phyloP scores from a whole-genome alignment of 2,329 filamentous ascomycete species.

The Aureobasidium uvarum region DNA sequence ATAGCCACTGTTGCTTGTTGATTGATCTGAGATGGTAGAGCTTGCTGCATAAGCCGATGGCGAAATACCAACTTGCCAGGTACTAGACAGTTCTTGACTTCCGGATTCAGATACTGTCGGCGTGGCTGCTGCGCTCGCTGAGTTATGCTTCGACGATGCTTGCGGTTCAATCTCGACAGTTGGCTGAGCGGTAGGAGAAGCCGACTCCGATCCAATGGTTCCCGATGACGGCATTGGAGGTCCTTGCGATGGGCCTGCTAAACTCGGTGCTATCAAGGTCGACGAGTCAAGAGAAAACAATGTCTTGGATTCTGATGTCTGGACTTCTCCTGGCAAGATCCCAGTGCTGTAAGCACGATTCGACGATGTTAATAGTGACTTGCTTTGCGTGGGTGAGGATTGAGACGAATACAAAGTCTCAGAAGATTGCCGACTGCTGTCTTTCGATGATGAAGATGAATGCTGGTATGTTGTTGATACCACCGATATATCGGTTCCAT shows the following conservation, averaged over 20 bases:
- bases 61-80: slow-evolving; percentile 19
- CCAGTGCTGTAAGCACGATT: neutral
- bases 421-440: neutral
- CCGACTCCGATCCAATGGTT: neutral
- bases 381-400: neutral
- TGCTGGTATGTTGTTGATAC: neutral
- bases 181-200: neutral
- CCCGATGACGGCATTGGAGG: neutral
- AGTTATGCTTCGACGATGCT: neutral
- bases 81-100: neutral
- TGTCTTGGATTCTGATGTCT: neutral
- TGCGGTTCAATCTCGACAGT: neutral
- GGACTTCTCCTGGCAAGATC: neutral
- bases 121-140: neutral
- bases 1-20: neutral
- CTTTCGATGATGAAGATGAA: neutral
- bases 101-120: neutral
- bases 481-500: neutral
- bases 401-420: neutral
- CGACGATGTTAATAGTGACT: neutral
- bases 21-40: neutral
- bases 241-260: neutral
- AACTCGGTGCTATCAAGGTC: no score
- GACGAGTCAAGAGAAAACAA: neutral
- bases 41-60: neutral